phyloP scores from a whole-genome alignment of 202 grass and related monocot species.

The Saccharum hybrid region DNA sequence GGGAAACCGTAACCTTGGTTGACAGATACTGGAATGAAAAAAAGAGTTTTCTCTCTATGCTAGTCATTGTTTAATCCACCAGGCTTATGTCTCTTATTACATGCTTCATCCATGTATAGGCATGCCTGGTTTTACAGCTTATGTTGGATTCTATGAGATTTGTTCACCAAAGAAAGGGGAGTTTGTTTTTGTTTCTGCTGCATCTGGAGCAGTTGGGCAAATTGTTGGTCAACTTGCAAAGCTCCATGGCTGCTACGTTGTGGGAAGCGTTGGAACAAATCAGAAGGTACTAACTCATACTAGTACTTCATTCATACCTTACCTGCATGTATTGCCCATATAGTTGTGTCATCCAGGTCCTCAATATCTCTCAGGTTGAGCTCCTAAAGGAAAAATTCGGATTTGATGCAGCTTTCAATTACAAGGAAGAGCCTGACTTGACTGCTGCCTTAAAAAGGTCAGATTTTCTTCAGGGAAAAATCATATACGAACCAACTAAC shows the following conservation, averaged over 20 bases:
- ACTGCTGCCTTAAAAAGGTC: constrained; percentile 71
- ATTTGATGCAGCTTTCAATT: constrained; percentile 94
- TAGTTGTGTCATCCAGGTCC: constrained; percentile 5
- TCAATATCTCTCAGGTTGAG: constrained; percentile 63
- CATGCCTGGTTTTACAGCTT: constrained; percentile 98
- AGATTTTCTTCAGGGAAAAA: not conserved
- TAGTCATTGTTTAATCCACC: not conserved
- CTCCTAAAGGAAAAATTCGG: constrained; percentile 82
- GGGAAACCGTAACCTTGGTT: not conserved
- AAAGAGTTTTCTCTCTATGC: not conserved
- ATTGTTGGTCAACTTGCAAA: constrained; percentile 94
- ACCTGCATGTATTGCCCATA: not conserved
- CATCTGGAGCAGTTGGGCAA: constrained; percentile 88
- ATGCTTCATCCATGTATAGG: constrained; percentile 32
- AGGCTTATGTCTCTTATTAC: not conserved
- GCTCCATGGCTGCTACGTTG: constrained; percentile 87
- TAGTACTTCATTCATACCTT: not conserved
- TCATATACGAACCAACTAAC: not conserved
- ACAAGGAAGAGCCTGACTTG: constrained; percentile 88
- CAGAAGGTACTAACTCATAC: constrained; percentile 56
- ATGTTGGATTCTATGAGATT: constrained; percentile 82
- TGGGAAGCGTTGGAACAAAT: constrained; percentile 79
- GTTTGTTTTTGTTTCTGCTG: constrained; percentile 85
- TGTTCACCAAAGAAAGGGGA: constrained; percentile 85
- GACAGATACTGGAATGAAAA: not conserved